Conservation (phyloP, 148 eudicot species). For the Dianthus caryophyllus region DNA sequence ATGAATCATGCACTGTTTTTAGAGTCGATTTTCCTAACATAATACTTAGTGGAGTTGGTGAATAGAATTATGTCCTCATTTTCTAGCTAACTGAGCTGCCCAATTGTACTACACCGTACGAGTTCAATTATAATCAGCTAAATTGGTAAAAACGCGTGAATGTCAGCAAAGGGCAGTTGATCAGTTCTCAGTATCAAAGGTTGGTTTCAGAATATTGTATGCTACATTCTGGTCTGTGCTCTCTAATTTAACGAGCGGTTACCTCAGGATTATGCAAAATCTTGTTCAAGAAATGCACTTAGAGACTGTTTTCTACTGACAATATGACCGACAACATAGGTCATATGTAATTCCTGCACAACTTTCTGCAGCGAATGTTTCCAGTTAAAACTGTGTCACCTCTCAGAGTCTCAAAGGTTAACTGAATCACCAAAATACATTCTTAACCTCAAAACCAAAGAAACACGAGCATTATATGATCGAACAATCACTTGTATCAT, state of each 20-base stretch:
- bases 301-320: neutral
- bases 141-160: slow-evolving; percentile 6
- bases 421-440: neutral
- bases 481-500: no score
- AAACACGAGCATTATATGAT: neutral
- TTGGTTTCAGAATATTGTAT: neutral
- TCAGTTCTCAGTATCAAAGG: neutral
- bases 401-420: neutral
- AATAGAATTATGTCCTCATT: neutral
- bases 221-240: neutral
- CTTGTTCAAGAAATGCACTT: neutral
- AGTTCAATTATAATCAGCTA: neutral
- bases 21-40: neutral
- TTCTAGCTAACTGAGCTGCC: slow-evolving; percentile 15
- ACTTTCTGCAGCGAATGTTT: neutral
- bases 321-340: neutral
- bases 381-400: neutral
- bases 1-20: slow-evolving; percentile 15
- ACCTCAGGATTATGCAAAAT: neutral
- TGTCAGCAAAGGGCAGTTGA: neutral
- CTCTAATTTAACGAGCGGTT: neutral
- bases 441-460: neutral
- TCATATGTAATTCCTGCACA: neutral
- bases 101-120: slow-evolving; percentile 12
- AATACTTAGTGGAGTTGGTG: neutral